Conservation (phyloP, 2,329 filamentous ascomycete species). For the Monilinia fructicola region DNA sequence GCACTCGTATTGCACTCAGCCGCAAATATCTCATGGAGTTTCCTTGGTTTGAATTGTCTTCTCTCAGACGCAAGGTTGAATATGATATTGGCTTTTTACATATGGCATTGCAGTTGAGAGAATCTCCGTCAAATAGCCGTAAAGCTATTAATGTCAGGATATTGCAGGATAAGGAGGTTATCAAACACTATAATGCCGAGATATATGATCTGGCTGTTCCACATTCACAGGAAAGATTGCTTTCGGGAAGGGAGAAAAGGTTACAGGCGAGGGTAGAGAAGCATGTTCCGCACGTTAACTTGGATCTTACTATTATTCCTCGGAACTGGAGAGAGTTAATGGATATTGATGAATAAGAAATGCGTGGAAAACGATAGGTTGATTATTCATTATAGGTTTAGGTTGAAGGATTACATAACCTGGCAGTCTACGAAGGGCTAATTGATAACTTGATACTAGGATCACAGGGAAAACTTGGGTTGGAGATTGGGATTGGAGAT, state of each 20-base stretch:
- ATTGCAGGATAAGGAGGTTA: slow-evolving; percentile 13
- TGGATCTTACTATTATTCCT: slow-evolving; percentile 5
- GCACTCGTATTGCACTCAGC: background rate
- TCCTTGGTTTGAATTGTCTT: slow-evolving; percentile 15
- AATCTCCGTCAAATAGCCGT: background rate
- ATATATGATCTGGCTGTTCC: slow-evolving; percentile 4
- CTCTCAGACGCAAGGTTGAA: slow-evolving; percentile 15
- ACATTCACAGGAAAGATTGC: background rate
- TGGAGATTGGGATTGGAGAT: background rate
- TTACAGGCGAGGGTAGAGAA: slow-evolving; percentile 2
- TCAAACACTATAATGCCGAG: slow-evolving; percentile 6
- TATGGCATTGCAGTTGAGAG: background rate
- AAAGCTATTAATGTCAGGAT: background rate
- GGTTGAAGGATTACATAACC: background rate
- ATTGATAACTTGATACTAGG: background rate
- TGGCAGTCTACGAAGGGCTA: background rate
- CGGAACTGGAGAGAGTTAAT: slow-evolving; percentile 7
- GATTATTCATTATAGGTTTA: background rate
- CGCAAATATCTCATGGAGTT: slow-evolving; percentile 17
- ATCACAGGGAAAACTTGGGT: too few relatives aligned
- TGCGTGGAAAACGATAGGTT: background rate
- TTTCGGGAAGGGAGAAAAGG: background rate
- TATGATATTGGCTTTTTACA: slow-evolving; percentile 18
- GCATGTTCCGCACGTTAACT: background rate
- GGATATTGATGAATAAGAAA: background rate